Evolutionary conservation across 768 basidiomycete genomes (phyloP).

Genomic region (Clitopilus hobsonii): DNA sequence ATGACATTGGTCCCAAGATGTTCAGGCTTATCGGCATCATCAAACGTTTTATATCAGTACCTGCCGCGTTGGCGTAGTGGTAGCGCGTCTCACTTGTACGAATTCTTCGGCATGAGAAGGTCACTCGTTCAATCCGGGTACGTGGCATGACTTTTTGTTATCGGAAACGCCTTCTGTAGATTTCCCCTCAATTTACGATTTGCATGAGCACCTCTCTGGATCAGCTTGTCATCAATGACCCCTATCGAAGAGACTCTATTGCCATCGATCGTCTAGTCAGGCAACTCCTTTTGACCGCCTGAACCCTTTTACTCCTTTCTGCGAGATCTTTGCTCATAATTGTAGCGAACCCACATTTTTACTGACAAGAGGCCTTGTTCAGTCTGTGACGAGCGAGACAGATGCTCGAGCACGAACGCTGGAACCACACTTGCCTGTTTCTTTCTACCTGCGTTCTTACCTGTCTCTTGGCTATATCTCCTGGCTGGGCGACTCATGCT

Average conservation of each 20-base stretch:
- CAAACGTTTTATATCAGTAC: background rate
- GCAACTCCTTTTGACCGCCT: too few relatives aligned
- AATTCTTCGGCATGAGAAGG: background rate
- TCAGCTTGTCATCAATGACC: too few relatives aligned
- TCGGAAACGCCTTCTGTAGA: background rate
- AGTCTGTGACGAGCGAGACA: too few relatives aligned
- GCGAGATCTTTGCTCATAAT: background rate
- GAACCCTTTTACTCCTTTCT: background rate
- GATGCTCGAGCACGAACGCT: too few relatives aligned
- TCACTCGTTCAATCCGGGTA: conserved; percentile 6
- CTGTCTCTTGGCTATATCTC: background rate
- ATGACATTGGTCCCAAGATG: background rate
- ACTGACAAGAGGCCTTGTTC: too few relatives aligned
- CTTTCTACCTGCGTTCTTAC: background rate
- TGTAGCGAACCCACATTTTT: too few relatives aligned
- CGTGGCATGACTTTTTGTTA: background rate
- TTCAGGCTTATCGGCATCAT: background rate
- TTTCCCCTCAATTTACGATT: background rate
- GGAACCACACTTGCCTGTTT: too few relatives aligned
- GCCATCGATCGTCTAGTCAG: too few relatives aligned
- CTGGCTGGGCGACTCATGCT: background rate
- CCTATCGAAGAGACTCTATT: too few relatives aligned
- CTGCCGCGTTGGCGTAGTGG: conserved; percentile 8
- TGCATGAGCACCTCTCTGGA: too few relatives aligned
- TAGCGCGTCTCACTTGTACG: conserved; percentile 6